Base-by-base conservation (phyloP, 1,139 yeast species). In the Spathaspora sp. region DNA sequence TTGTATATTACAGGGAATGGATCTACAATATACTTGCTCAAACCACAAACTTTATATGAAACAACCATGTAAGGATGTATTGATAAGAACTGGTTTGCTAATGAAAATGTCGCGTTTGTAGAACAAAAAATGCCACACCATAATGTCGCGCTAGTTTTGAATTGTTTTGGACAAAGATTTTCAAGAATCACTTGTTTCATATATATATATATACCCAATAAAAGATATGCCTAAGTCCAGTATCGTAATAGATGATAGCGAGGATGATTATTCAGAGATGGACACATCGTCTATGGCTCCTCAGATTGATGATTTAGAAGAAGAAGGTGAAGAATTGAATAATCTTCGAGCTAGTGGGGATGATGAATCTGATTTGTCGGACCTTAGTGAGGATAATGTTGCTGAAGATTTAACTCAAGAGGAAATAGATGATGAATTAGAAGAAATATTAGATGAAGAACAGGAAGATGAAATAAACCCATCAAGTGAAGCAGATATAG, bases 251-350 rank as follows among this genome's bases (percentile, higher is more conserved):
- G 36, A 31, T 9, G 43, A 38, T 6, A 48, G 47, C 27, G 39
- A 42, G 11, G 40, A 40, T 9, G 44, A 38, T 26, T 41, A 43
- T 31, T 45, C 48, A 17, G 51, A 47, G 10, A 42, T 38, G 18
- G 47, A 47, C 7, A 40, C 49, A 7, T 47, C 47, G 17, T 47
- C 47, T 24, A 39, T 39, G n/a, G 55, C 51, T 13, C 43, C 51
- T 11, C 51, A 48, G 15, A 20, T 33, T 7, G 54, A 50, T 7
- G 56, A 53, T 4, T 58, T 49, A 15, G 52, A 47, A 13, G 57
- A 42, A 2, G 38, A 60, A n/a, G 61, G 61, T 34, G 65, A 46
- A 37, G 47, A 37, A 25, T 23, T 24, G 31, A 34, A 37, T 17
- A 37, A 37, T 17, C 39, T 37, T 6, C 16, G 17, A 27, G 39